Evolutionary conservation across 2,329 filamentous ascomycete species (phyloP).

Genomic region (Pyricularia grisea): DNA sequence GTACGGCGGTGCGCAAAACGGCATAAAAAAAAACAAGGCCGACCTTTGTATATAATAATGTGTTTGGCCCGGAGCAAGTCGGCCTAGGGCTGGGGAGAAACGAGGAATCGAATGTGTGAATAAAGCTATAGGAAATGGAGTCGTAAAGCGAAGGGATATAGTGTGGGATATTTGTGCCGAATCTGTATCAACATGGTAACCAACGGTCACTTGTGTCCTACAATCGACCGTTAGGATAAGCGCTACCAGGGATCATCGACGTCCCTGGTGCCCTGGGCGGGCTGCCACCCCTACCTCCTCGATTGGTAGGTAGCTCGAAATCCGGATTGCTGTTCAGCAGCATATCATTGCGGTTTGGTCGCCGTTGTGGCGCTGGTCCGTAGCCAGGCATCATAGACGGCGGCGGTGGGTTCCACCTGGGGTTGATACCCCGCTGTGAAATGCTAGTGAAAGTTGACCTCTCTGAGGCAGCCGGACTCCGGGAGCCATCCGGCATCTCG

Average conservation of each 20-base stretch:
- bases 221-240: slow-evolving; percentile 31
- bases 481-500: slow-evolving; percentile 33
- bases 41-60: background rate
- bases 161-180: background rate
- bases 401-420: slow-evolving; percentile 64
- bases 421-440: slow-evolving; percentile 80
- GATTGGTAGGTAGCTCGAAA: slow-evolving; percentile 55
- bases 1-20: background rate
- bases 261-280: slow-evolving; percentile 18
- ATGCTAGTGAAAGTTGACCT: slow-evolving; percentile 83
- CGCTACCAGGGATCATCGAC: slow-evolving; percentile 42
- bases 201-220: background rate
- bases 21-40: background rate
- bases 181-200: background rate
- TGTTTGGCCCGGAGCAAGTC: background rate
- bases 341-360: slow-evolving; percentile 57
- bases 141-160: background rate
- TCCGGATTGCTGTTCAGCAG: slow-evolving; percentile 76
- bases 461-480: slow-evolving; percentile 71
- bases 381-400: slow-evolving; percentile 32
- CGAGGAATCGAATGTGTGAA: background rate
- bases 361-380: slow-evolving; percentile 22
- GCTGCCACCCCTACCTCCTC: slow-evolving; percentile 14
- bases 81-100: background rate
- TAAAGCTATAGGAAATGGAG: background rate